Evolutionary conservation across 1,139 yeast genomes (phyloP), one percentile per base, ranked within the genome.

Genomic region (Hyphopichia burtonii): DNA sequence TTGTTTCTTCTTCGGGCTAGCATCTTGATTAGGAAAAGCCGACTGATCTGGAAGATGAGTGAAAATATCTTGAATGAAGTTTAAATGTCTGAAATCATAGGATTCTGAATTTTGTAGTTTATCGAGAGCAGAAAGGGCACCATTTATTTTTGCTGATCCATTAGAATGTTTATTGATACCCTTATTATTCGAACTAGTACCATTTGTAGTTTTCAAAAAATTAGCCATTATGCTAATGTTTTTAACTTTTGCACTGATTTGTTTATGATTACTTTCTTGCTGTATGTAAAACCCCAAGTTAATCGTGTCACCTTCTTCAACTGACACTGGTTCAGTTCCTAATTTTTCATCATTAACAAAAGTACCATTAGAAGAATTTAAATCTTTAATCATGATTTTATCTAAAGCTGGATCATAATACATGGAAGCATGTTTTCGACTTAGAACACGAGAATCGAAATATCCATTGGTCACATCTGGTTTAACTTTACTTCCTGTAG

Each of bases 221-320:
- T 56, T 61, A 16, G 85, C 79, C 54, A 86, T 71, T 28, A 83
- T 73, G 37, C 82, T 76, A 37, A 87, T 79, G 47, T 84, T 83
- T 42, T 86, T 95, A 14, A 91, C 85, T 43, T 75, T 71, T 32
- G 96, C 89, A 45, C 89, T 82, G 46, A 91, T 90, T 59, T 88
- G 91, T 54, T 89, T 80, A 62, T 91, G 97, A 43, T 86, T 86
- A 49, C 71, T 77, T 65, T 85, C 90, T 37, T 85, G 83, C 55
- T 89, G 90, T 41, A 94, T 88, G 56, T 94, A 95, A 43, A 95
- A 89, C 1, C 99, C 99, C 44, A 94, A 71, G 56, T 93, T 95
- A 15, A 93, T 76, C 11, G 79, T 71, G 63, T 93, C 99, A 14
- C 89, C 93, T 32, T 83, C 74, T 45, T 80, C 74, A 40, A 93